A percentile compares a stretch with the other conserved stretches of the same genome.
Conservation (phyloP, 177 flowering plant species). For the Vitis hybrid region DNA sequence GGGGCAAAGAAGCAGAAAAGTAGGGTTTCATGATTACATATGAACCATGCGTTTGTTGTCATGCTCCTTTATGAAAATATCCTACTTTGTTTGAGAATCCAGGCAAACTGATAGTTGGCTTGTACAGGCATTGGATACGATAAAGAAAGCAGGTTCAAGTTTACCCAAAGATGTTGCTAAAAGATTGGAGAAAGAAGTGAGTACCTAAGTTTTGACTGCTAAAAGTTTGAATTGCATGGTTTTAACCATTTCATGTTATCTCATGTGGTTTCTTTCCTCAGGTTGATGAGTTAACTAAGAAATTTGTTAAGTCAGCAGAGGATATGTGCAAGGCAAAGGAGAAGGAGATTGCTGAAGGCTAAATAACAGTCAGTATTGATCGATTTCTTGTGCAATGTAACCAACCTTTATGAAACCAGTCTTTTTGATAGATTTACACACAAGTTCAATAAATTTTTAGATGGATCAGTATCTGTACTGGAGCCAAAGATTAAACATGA, state of each 20-base stretch:
- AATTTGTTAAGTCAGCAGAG: constrained; percentile 79
- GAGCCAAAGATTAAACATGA: too few species aligned
- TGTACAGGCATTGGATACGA: constrained; percentile 73
- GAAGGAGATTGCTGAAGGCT: constrained; percentile 73
- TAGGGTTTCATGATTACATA: too few species aligned
- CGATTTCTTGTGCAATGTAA: not conserved
- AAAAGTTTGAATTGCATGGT: not conserved
- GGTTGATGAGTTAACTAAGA: constrained; percentile 89
- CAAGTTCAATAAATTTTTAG: not conserved
- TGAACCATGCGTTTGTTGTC: not conserved
- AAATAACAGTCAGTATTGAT: constrained; percentile 6
- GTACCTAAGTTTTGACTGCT: constrained; percentile 15
- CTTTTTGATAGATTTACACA: not conserved
- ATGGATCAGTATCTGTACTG: not conserved
- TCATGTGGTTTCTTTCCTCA: constrained; percentile 25
- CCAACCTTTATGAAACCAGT: not conserved
- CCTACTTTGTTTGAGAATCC: not conserved
- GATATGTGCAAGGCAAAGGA: constrained; percentile 94
- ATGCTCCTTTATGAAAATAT: not conserved
- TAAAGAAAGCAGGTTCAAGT: constrained; percentile 71
- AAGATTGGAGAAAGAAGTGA: constrained; percentile 87
- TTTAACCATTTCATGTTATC: not conserved
- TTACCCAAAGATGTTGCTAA: constrained; percentile 70
- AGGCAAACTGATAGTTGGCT: not conserved
- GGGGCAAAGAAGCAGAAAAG: not conserved